Base-by-base conservation (phyloP, 2,329 filamentous ascomycete species). In the Pestalotiopsis sp. region DNA sequence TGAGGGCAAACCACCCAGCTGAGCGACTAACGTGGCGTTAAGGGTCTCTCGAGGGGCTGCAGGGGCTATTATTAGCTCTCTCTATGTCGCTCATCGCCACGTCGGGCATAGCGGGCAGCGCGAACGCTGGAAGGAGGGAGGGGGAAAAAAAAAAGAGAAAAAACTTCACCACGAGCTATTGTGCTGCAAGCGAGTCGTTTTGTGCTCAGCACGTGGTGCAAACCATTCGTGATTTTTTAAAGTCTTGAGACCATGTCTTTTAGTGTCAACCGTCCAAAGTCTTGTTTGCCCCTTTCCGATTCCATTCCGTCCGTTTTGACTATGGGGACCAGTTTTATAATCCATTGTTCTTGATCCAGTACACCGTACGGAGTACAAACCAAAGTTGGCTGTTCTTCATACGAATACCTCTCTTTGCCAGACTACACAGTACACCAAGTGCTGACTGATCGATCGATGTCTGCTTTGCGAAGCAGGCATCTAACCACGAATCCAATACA, bases 51-150 rank as follows among this genome's bases (percentile, higher is more conserved):
- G 25, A 40, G 31, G 59, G 57, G 27, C 13, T 62, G 59, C 59
- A 62, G 13, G 59, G 59, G 59, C 31, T 62, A 62, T 62, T 36
- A 62, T 62, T 62, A 62, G 59, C 59, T 52, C 45, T 52, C 59
- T 36, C 59, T 14, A 14, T 36, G 57, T 59, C 57, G 57, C 25
- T 59, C 57, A 59, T 27, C 23, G 57, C 57, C 23, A 27, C 23
- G 57, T 59, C 45, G 45, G 45, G 45, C 17, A 17, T 52, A 52
- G 45, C 45, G 45, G 45, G 17, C 45, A 52, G 45, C 31, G 31
- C 31, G 31, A 36, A 36, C 7, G 31, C 31, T 52, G 14, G n/a
- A 49, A n/a, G 41, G 20, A 17, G n/a, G 20, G 14, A 52, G 20
- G 14, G 45, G n/a, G n/a, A n/a, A 45, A 13, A 52, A 52, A 52